Conservation (phyloP, 306 rosid genomes). For the Vigna radiata region DNA sequence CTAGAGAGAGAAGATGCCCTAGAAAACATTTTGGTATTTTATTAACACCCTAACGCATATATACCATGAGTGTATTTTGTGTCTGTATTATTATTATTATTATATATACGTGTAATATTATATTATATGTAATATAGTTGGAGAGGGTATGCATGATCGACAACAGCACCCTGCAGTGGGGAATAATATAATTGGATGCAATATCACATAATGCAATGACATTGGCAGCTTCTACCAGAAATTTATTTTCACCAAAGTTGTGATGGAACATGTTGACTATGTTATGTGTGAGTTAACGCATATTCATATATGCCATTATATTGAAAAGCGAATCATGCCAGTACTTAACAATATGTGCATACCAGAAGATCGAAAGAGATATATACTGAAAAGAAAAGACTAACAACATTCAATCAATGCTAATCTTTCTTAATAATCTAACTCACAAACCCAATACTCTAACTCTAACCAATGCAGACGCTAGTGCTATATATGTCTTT, state of each 20-base stretch:
- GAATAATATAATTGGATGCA: constrained; percentile 45
- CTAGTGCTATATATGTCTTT: constrained; percentile 41
- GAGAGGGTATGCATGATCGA: constrained; percentile 2
- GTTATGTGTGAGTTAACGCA: constrained; percentile 40
- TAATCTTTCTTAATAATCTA: constrained; percentile 37
- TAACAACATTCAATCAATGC: constrained; percentile 48
- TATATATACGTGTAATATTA: neutral
- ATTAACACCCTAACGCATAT: constrained; percentile 41
- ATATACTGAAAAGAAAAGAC: constrained; percentile 46
- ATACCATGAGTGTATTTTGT: constrained; percentile 27
- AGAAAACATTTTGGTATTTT: constrained; percentile 50
- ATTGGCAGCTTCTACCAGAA: constrained; percentile 51
- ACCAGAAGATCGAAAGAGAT: constrained; percentile 40
- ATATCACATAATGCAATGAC: constrained; percentile 50
- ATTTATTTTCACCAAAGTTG: constrained; percentile 46
- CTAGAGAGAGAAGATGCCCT: constrained; percentile 50
- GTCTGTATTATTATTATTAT: constrained; percentile 7
- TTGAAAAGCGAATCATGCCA: constrained; percentile 42
- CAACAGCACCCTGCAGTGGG: constrained; percentile 32
- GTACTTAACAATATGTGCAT: constrained; percentile 35
- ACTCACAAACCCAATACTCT: constrained; percentile 45
- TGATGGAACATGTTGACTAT: constrained; percentile 55
- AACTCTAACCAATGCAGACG: constrained; percentile 34
- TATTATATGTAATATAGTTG: neutral
- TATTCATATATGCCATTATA: constrained; percentile 40